These are phyloP conservation scores for Pleurostoma richardsiae DNA, from an alignment of 2,329 filamentous ascomycete species.

Conservation along the genomic window DNA sequence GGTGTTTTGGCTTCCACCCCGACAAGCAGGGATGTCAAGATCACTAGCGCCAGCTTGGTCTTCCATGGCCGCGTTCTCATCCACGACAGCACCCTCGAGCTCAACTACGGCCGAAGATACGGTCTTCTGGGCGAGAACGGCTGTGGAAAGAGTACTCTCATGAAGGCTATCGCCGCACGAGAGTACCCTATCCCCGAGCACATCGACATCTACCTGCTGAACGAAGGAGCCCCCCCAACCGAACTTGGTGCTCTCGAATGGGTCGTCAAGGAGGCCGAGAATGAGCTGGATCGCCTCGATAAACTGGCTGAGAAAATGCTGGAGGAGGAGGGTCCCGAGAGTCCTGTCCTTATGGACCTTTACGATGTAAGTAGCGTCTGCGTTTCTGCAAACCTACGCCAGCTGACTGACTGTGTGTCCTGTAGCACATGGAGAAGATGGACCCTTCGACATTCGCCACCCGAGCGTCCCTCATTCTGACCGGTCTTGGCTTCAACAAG, in stretches of 20 bases:
- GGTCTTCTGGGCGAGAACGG: constrained; percentile 97
- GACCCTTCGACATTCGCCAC: constrained; percentile 96
- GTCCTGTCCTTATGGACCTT: constrained; percentile 82
- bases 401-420: background rate
- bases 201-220: constrained; percentile 96
- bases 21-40: constrained; percentile 92
- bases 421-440: constrained; percentile 94
- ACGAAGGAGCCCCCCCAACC: constrained; percentile 87
- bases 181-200: constrained; percentile 96
- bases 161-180: constrained; percentile 89
- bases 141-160: constrained; percentile 95
- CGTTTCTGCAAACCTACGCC: background rate
- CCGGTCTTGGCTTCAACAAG: constrained; percentile 99
- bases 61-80: constrained; percentile 98
- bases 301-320: constrained; percentile 83
- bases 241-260: constrained; percentile 92
- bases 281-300: constrained; percentile 87
- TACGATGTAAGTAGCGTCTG: constrained; percentile 73
- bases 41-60: constrained; percentile 85
- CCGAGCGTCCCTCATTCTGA: constrained; percentile 92
- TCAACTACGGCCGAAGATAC: constrained; percentile 89
- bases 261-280: constrained; percentile 93
- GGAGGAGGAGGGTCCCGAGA: constrained; percentile 88
- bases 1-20: constrained; percentile 86
- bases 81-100: constrained; percentile 87